These are phyloP conservation scores for Mycena vitilis DNA, from an alignment of 768 basidiomycete genomes.

Conservation along the genomic window DNA sequence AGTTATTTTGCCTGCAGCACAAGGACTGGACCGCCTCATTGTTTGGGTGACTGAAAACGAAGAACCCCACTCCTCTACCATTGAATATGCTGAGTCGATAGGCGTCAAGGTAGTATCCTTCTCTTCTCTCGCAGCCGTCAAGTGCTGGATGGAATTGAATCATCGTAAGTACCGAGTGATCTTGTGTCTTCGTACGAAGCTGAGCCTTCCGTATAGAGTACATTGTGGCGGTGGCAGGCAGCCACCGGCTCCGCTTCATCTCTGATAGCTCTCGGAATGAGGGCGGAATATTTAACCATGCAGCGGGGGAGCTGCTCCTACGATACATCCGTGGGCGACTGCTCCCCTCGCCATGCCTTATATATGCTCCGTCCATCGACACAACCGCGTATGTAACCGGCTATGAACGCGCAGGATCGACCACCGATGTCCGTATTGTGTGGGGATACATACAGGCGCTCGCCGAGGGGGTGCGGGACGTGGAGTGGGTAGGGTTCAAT, in stretches of 20 bases:
- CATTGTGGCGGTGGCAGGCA: not conserved
- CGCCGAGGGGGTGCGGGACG: slow-evolving; percentile 21
- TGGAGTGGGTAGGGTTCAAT: slow-evolving; percentile 25
- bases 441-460: slow-evolving; percentile 22
- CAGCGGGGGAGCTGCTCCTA: slow-evolving; percentile 23
- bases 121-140: slow-evolving; percentile 21
- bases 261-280: slow-evolving; percentile 24
- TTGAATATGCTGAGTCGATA: slow-evolving; percentile 21
- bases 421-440: slow-evolving; percentile 11
- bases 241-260: slow-evolving; percentile 24
- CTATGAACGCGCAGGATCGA: slow-evolving; percentile 24
- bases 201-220: not conserved
- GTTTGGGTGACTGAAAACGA: slow-evolving; percentile 18
- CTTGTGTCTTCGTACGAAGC: not conserved
- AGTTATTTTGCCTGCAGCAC: not conserved
- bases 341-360: slow-evolving; percentile 17
- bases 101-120: slow-evolving; percentile 12
- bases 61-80: not conserved
- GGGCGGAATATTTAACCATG: slow-evolving; percentile 20
- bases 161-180: not conserved
- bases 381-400: slow-evolving; percentile 17
- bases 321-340: slow-evolving; percentile 16
- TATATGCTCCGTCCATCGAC: slow-evolving; percentile 19
- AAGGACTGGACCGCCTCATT: slow-evolving; percentile 11
- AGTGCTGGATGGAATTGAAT: slow-evolving; percentile 26